These are phyloP conservation scores for Ajuga reptans DNA, from an alignment of 305 asterid genomes.

Conservation along the genomic window DNA sequence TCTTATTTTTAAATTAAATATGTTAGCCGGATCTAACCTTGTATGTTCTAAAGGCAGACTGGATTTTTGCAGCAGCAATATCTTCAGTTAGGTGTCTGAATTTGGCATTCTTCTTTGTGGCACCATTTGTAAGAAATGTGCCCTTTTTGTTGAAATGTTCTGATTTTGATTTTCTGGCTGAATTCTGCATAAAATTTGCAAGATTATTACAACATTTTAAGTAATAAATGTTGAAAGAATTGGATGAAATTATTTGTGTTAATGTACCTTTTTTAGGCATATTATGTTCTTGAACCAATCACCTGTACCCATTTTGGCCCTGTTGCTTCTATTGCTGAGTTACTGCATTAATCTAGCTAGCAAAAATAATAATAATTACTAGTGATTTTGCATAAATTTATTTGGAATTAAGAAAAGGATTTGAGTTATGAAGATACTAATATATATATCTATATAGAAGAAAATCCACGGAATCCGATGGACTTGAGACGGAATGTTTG, in stretches of 20 bases:
- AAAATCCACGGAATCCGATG: too few relatives aligned
- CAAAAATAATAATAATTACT: too few relatives aligned
- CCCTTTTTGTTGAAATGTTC: constrained; percentile 15
- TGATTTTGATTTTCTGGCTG: constrained; percentile 20
- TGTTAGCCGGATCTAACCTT: constrained; percentile 18
- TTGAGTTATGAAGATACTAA: too few relatives aligned
- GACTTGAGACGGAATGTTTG: too few relatives aligned
- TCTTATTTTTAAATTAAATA: too few relatives aligned
- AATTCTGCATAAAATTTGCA: constrained; percentile 6
- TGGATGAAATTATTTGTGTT: too few relatives aligned
- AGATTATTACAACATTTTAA: background rate
- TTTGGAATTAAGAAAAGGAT: too few relatives aligned
- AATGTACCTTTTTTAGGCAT: constrained; percentile 31
- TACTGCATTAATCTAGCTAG: constrained; percentile 2
- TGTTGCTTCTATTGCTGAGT: background rate
- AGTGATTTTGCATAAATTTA: too few relatives aligned
- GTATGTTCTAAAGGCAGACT: constrained; percentile 28
- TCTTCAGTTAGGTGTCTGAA: constrained; percentile 15
- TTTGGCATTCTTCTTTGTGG: constrained; percentile 18
- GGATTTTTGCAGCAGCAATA: constrained; percentile 29
- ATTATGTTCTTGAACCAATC: constrained; percentile 45
- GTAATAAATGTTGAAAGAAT: too few relatives aligned
- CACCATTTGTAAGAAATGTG: constrained; percentile 25
- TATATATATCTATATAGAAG: too few relatives aligned
- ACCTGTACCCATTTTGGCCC: constrained; percentile 40